A percentile compares a stretch with the other conserved stretches of the same genome.
Evolutionary conservation across 768 basidiomycete genomes (phyloP).

Genomic region (Boletus sp.): DNA sequence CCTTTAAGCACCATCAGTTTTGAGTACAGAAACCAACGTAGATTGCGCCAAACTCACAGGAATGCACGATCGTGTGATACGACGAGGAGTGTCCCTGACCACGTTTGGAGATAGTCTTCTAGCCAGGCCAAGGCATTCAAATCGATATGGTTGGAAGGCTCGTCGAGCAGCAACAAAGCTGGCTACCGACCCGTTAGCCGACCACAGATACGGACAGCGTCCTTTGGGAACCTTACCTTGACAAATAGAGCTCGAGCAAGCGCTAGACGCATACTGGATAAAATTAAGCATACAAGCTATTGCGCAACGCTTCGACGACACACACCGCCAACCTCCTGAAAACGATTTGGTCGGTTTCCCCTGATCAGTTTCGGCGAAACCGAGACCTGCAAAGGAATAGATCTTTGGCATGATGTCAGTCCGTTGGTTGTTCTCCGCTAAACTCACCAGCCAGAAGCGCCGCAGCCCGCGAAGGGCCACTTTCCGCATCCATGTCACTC

Average conservation of each 20-base stretch:
- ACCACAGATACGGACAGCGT: not conserved
- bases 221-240: slow-evolving; percentile 50
- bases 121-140: slow-evolving; percentile 96
- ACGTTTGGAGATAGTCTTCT: slow-evolving; percentile 95
- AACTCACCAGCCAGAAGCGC: slow-evolving; percentile 76
- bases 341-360: slow-evolving; percentile 78
- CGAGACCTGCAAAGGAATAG: slow-evolving; percentile 59
- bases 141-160: slow-evolving; percentile 97
- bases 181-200: slow-evolving; percentile 42
- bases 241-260: slow-evolving; percentile 95
- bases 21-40: not conserved
- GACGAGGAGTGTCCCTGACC: slow-evolving; percentile 88
- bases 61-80: slow-evolving; percentile 99
- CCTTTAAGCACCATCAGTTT: slow-evolving; percentile 34
- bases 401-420: not conserved
- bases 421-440: not conserved
- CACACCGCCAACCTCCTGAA: slow-evolving; percentile 93
- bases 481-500: slow-evolving; percentile 98
- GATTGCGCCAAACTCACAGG: slow-evolving; percentile 48
- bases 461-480: slow-evolving; percentile 92
- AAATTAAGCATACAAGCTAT: not conserved
- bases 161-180: slow-evolving; percentile 78
- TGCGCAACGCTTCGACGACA: not conserved
- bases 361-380: slow-evolving; percentile 89
- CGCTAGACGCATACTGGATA: slow-evolving; percentile 85